Evolutionary conservation across 2,329 filamentous ascomycete genomes (phyloP).

Genomic region (Tothia fuscella): DNA sequence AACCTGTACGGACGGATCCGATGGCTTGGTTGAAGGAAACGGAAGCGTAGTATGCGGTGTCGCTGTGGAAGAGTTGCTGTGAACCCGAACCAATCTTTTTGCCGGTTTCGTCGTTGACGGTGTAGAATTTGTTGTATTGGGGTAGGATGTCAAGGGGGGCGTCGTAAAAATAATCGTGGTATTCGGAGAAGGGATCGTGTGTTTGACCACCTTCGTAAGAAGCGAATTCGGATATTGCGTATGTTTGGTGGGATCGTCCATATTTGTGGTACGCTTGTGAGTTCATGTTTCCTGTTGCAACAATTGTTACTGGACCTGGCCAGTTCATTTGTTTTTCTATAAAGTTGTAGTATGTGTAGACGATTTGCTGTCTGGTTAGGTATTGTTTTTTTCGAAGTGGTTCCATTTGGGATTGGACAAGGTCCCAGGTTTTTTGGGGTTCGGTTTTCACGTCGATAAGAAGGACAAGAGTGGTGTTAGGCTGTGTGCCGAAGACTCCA

Average conservation of each 20-base stretch:
- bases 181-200: constrained; percentile 24
- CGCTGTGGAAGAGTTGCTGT: not conserved
- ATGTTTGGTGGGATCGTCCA: not conserved
- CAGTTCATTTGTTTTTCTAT: constrained; percentile 5
- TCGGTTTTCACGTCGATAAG: constrained; percentile 10
- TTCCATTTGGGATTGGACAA: not conserved
- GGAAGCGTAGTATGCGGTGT: constrained; percentile 40
- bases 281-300: constrained; percentile 8
- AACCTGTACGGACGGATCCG: constrained; percentile 38
- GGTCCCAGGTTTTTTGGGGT: not conserved
- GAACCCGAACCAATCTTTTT: not conserved
- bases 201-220: not conserved
- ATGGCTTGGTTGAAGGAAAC: constrained; percentile 36
- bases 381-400: not conserved
- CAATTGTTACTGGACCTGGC: not conserved
- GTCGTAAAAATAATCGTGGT: constrained; percentile 10
- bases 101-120: constrained; percentile 42
- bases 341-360: not conserved
- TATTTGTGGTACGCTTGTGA: not conserved
- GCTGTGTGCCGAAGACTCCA: constrained; percentile 8
- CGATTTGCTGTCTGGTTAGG: constrained; percentile 6
- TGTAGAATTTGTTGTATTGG: constrained; percentile 29
- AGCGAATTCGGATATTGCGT: not conserved
- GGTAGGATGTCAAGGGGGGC: constrained; percentile 7
- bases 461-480: constrained; percentile 10